Evolutionary conservation across 768 basidiomycete species (phyloP), one percentile per base, ranked within the genome.

Genomic region (Dictyophora rubrovolvata): DNA sequence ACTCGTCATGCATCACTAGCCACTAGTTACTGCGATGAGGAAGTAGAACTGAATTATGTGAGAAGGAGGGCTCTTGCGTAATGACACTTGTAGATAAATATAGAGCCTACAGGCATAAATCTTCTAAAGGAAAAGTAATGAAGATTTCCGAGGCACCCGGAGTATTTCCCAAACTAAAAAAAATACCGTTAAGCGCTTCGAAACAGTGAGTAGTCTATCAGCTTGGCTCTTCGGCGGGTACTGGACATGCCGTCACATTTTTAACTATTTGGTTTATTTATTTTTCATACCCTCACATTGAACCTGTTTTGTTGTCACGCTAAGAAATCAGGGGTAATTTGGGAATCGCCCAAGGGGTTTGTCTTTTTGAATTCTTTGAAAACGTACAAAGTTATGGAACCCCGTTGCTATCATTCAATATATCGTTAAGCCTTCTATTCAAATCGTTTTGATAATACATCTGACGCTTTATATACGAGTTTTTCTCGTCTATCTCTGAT

Each of bases 341-440:
- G 12, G 42, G 12, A 42, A 51, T 34, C 16, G 50, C 50, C 17
- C 50, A 20, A 51, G 50, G 50, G 50, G 21, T n/a, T 10, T 8
- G 12, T 51, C 18, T 12, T 18, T 18, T 51, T 14, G 50, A 51
- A 51, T 20, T 12, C 20, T 51, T 51, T 22, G 42, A 34, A 50
- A 51, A 11, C 50, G 28, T 51, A 22, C 14, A 18, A 5, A 51
- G 50, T 51, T 18, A 51, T 51, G 50, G 50, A 51, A 34, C 50
- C 47, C 50, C 50, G 50, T 51, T 51, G 50, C 50, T 51, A 51
- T 51, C 50, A 51, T n/a, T 48, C 47, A 48, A n/a, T 21, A 48
- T 21, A 48, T 20, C 50, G 21, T 34, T 18, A 22, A 22, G 50
- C 14, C 21, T 22, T 51, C 50, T 51, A 22, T 51, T 51, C 21